phyloP scores from a whole-genome alignment of 2,329 filamentous ascomycete species.

The Xylaria sp. region DNA sequence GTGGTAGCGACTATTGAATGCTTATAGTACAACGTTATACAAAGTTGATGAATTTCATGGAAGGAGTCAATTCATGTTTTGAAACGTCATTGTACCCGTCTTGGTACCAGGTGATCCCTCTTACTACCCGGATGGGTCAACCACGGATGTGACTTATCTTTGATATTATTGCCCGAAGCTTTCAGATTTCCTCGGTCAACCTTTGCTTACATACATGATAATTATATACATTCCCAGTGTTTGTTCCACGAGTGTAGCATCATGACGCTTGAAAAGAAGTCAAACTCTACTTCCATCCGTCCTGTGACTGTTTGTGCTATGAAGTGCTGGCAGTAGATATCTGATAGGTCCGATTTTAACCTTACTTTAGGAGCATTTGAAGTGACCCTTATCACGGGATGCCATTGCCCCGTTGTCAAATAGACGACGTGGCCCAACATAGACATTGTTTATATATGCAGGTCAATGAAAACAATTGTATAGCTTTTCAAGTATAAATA shows the following conservation, averaged over 20 bases:
- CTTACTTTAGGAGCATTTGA: neutral
- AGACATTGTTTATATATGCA: neutral
- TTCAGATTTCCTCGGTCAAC: neutral
- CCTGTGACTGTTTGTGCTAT: neutral
- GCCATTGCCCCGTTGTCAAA: too few relatives aligned
- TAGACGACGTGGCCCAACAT: neutral
- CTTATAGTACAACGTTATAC: neutral
- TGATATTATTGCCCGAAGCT: neutral
- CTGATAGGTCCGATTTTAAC: neutral
- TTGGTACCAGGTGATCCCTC: neutral
- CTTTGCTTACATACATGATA: neutral
- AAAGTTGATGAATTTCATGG: neutral
- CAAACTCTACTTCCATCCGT: too few relatives aligned
- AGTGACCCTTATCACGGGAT: neutral
- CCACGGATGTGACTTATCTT: neutral
- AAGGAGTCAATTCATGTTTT: neutral
- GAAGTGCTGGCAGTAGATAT: neutral
- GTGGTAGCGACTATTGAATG: too few relatives aligned
- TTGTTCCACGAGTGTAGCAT: constrained; percentile 7
- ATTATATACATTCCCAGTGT: neutral
- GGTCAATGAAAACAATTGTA: neutral
- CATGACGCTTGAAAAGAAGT: neutral
- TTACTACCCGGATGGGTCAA: neutral
- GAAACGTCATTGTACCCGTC: neutral
- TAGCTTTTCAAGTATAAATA: neutral